These are phyloP conservation scores for Eucalyptus marginata DNA, from an alignment of 345 rosid species.

Conservation along the genomic window DNA sequence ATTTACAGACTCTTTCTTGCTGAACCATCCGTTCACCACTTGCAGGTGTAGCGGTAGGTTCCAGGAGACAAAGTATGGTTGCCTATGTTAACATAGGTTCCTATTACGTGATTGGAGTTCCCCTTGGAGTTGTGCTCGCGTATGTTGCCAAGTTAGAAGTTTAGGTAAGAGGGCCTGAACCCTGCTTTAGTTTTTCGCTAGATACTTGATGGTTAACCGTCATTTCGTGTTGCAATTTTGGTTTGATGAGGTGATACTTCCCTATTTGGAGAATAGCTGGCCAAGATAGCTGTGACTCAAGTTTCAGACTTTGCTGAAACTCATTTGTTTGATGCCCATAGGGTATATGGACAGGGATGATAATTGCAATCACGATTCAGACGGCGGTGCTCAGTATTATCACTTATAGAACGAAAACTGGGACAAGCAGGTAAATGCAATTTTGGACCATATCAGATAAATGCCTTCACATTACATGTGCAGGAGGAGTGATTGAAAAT, in stretches of 20 bases:
- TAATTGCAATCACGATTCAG: constrained; percentile 13
- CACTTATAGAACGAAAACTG: constrained; percentile 19
- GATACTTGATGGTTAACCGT: not conserved
- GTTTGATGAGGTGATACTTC: not conserved
- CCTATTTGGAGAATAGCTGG: not conserved
- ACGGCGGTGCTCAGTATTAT: not conserved
- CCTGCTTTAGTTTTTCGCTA: not conserved
- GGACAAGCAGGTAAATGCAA: constrained; percentile 21
- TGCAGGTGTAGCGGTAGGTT: constrained; percentile 14
- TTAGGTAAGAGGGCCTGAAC: not conserved
- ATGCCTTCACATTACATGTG: not conserved
- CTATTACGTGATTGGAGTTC: constrained; percentile 10
- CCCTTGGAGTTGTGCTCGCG: constrained; percentile 9
- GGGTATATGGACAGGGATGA: constrained; percentile 43
- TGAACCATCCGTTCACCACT: not conserved
- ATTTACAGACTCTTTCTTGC: not conserved
- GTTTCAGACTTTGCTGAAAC: not conserved
- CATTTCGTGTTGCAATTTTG: not conserved
- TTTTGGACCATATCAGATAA: not conserved
- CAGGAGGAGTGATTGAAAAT: not conserved
- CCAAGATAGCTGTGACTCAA: not conserved
- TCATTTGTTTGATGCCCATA: not conserved
- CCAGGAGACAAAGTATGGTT: constrained; percentile 6
- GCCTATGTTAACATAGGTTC: constrained; percentile 9
- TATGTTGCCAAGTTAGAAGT: not conserved